Percentiles rank a stretch among this genome's conserved stretches.
Evolutionary conservation across 306 rosid species (phyloP).

Genomic region (Citrullus amarus): DNA sequence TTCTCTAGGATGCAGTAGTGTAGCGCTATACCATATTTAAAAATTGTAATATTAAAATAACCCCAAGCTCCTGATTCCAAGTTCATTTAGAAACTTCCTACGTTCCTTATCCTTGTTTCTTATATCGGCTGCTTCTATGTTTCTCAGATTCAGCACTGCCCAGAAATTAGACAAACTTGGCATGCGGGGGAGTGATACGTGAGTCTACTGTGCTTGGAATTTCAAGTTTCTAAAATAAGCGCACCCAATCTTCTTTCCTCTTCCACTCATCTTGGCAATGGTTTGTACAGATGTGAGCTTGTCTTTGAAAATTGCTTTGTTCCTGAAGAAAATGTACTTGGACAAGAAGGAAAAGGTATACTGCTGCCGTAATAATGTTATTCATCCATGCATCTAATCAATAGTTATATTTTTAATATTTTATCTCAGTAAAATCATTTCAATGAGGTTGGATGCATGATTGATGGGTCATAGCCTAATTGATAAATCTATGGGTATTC

Average conservation of each 20-base stretch:
- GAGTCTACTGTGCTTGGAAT: conserved; percentile 25
- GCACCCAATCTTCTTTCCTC: background rate
- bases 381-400: background rate
- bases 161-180: conserved; percentile 96
- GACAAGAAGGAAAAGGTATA: conserved; percentile 88
- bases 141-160: conserved; percentile 80
- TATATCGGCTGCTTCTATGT: conserved; percentile 6
- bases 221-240: conserved; percentile 8
- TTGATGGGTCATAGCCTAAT: background rate
- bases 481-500: background rate
- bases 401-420: background rate
- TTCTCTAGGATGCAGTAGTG: background rate
- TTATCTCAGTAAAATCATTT: background rate
- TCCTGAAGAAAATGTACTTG: conserved; percentile 88
- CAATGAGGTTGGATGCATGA: background rate
- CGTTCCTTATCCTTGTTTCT: conserved; percentile 10
- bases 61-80: background rate
- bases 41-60: background rate
- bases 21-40: background rate
- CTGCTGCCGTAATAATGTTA: background rate
- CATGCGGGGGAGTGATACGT: conserved; percentile 99
- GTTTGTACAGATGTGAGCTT: conserved; percentile 78
- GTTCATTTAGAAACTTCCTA: conserved; percentile 3
- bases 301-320: conserved; percentile 97
- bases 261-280: conserved; percentile 28